Evolutionary conservation across 139 green algal species (phyloP), one percentile per base, ranked within the genome.

Genomic region (Pleodorina starrii): DNA sequence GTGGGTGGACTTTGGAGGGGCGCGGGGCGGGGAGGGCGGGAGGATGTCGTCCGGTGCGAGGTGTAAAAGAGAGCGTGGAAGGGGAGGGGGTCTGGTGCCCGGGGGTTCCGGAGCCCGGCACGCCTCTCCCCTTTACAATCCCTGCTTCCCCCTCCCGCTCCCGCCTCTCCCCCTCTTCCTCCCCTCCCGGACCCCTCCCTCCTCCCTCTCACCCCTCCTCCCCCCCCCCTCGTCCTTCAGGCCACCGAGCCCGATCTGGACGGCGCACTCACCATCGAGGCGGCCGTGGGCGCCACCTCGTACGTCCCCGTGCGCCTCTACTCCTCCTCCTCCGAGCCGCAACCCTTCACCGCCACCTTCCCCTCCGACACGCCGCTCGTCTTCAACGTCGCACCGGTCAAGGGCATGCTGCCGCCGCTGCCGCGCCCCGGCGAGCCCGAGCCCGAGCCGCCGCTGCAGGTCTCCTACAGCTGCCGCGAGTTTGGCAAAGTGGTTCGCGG

Each of bases 381-480:
- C 23, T 95, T 96, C 73, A 84, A 90, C 76, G 89, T 96, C 12
- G 66, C 48, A 1, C 93, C 94, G 19, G 21, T 1, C 36, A 85
- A 89, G 42, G 91, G 91, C n/a, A 25, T 90, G 38, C 75, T 92
- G 48, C 75, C 74, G 75, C 84, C 89, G 10, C 21, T 44, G 76
- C 86, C 76, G 3, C 25, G 27, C 19, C 76, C 75, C 36, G 75
- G 86, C 4, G 71, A 90, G 35, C 75, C 75, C 23, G 75, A 57
- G 76, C 86, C 86, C 23, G 63, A 85, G 40, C 59, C 88, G 7
- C 35, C 90, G 72, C 36, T 95, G 36, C 23, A 27, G 21, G 85
- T 96, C 21, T 85, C 81, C 36, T 96, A 94, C 90, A 91, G 78
- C 19, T 95, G 93, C 80, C 60, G 51, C 5, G 93, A 95, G 59